These are phyloP conservation scores for Pseudogymnoascus sp. DNA, from an alignment of 2,329 filamentous ascomycete species.

Conservation along the genomic window DNA sequence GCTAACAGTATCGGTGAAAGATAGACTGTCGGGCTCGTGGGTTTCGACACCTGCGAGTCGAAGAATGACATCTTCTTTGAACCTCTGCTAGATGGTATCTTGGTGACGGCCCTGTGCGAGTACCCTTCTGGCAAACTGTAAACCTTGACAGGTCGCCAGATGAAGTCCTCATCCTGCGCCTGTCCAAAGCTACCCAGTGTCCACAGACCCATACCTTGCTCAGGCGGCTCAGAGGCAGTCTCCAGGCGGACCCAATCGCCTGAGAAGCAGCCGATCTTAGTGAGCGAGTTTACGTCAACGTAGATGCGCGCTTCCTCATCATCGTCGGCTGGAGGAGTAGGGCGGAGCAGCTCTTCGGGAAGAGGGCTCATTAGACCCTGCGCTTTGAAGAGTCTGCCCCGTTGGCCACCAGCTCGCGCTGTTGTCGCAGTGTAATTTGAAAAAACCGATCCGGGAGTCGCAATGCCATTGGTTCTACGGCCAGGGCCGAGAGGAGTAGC, in stretches of 20 bases:
- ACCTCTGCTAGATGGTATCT: conserved; percentile 50
- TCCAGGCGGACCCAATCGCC: conserved; percentile 94
- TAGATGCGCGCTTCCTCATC: conserved; percentile 88
- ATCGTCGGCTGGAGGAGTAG: conserved; percentile 67
- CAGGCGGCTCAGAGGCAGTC: conserved; percentile 63
- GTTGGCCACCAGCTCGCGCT: conserved; percentile 62
- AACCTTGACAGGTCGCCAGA: conserved; percentile 79
- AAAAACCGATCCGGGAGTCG: conserved; percentile 81
- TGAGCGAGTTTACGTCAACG: conserved; percentile 77
- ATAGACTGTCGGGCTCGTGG: conserved; percentile 56
- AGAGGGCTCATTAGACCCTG: conserved; percentile 68
- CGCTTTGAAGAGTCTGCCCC: conserved; percentile 75
- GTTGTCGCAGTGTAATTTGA: conserved; percentile 84
- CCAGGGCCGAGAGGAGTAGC: conserved; percentile 74
- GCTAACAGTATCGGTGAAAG: conserved; percentile 80
- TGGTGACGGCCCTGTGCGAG: conserved; percentile 51
- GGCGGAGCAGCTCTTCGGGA: conserved; percentile 72
- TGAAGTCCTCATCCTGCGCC: conserved; percentile 51
- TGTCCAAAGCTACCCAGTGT: conserved; percentile 61
- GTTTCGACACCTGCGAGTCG: conserved; percentile 59
- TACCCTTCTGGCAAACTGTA: conserved; percentile 80
- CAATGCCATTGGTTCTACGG: conserved; percentile 64
- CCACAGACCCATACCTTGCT: conserved; percentile 54
- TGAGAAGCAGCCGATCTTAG: conserved; percentile 91
- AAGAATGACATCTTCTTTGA: conserved; percentile 54